Percentiles rank a stretch among this genome's conserved stretches.
Conservation (phyloP, 2,329 filamentous ascomycete genomes). For the Dothiorella sarmentorum region DNA sequence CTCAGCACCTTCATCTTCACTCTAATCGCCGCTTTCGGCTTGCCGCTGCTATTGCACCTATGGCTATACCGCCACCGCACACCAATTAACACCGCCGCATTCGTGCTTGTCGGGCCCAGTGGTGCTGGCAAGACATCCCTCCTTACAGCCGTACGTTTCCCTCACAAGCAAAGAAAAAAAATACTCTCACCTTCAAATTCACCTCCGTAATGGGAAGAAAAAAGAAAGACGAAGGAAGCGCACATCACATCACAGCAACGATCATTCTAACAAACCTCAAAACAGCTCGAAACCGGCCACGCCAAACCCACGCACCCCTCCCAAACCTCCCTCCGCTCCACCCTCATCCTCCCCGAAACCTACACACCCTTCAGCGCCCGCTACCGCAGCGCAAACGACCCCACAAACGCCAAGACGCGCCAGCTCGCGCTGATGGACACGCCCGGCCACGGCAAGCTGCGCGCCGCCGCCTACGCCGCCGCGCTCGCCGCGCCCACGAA, state of each 20-base stretch:
- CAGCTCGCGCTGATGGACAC: constrained; percentile 82
- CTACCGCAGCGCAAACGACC: constrained; percentile 65
- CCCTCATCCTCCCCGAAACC: constrained; percentile 54
- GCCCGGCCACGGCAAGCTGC: constrained; percentile 86
- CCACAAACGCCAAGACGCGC: constrained; percentile 52
- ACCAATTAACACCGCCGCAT: constrained; percentile 67
- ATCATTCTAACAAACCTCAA: constrained; percentile 6
- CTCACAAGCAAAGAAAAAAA: neutral
- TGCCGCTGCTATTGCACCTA: constrained; percentile 75
- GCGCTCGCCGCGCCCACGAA: constrained; percentile 42
- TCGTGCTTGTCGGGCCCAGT: constrained; percentile 77
- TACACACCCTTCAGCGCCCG: constrained; percentile 55
- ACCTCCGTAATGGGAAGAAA: neutral
- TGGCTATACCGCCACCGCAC: constrained; percentile 66
- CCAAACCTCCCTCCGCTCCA: constrained; percentile 56
- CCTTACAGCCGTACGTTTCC: constrained; percentile 62
- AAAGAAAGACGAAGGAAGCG: no score
- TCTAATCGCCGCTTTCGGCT: constrained; percentile 64
- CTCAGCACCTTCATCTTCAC: constrained; percentile 61
- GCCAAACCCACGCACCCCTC: constrained; percentile 58
- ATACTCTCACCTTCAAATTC: neutral
- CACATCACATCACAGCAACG: neutral
- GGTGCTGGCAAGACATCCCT: constrained; percentile 86
- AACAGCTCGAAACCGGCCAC: constrained; percentile 55
- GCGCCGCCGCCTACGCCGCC: constrained; percentile 60